These are phyloP conservation scores for Globisporangium ultimum DNA, from an alignment of 352 stramenopile species.

Conservation along the genomic window DNA sequence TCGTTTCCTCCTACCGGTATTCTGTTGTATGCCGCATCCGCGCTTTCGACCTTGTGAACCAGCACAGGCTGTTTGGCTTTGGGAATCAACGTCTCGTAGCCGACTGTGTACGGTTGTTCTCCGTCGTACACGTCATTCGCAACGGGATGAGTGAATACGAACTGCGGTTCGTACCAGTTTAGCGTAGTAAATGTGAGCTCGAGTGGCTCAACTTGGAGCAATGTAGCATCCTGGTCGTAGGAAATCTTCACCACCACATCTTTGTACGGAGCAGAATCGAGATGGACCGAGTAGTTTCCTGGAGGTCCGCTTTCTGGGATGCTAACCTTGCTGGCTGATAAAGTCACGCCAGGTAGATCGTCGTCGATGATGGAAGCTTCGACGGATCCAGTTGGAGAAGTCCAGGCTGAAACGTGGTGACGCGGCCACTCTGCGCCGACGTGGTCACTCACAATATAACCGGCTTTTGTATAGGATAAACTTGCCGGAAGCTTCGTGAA, in stretches of 20 bases:
- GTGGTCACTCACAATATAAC: constrained; percentile 37
- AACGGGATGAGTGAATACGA: constrained; percentile 35
- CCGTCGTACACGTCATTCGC: constrained; percentile 52
- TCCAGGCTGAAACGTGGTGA: constrained; percentile 27
- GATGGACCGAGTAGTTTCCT: constrained; percentile 45
- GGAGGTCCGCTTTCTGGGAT: constrained; percentile 38
- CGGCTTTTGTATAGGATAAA: constrained; percentile 36
- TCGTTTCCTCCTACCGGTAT: constrained; percentile 54
- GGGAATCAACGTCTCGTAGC: constrained; percentile 45
- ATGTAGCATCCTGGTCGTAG: constrained; percentile 27
- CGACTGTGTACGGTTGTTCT: constrained; percentile 41
- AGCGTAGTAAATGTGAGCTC: constrained; percentile 39
- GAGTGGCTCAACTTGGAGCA: constrained; percentile 39
- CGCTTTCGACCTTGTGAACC: constrained; percentile 31
- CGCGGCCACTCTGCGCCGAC: constrained; percentile 33
- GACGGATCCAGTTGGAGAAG: constrained; percentile 31
- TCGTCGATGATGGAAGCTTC: constrained; percentile 48
- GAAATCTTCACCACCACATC: constrained; percentile 49
- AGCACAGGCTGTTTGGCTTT: constrained; percentile 54
- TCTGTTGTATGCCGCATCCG: constrained; percentile 37
- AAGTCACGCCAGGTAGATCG: constrained; percentile 56
- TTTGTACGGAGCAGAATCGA: constrained; percentile 55
- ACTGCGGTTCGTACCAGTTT: constrained; percentile 57
- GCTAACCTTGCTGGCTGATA: constrained; percentile 35
- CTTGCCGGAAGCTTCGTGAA: constrained; percentile 17